phyloP scores from a whole-genome alignment of 148 eudicot genomes.

The Camellia lanceoleosa region DNA sequence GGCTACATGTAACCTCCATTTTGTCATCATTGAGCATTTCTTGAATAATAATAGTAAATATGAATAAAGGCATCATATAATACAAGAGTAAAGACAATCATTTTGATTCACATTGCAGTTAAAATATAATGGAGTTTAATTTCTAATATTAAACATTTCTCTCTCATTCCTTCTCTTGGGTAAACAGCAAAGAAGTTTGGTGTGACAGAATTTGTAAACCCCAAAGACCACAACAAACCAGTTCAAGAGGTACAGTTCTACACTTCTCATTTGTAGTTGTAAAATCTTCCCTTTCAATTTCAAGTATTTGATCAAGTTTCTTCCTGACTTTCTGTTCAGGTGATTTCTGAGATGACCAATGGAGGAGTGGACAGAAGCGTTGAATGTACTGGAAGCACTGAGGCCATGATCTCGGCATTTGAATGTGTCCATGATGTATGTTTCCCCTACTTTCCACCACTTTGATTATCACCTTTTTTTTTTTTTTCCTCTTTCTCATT shows the following conservation, averaged over 20 bases:
- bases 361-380: conserved; percentile 73
- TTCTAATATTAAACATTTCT: too few relatives aligned
- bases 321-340: conserved; percentile 21
- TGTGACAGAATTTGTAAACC: conserved; percentile 71
- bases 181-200: conserved; percentile 68
- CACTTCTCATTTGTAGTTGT: background rate
- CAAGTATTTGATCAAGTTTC: background rate
- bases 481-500: too few relatives aligned
- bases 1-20: too few relatives aligned
- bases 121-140: too few relatives aligned
- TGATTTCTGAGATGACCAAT: conserved; percentile 62
- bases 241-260: conserved; percentile 48
- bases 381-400: conserved; percentile 65
- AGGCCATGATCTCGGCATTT: conserved; percentile 82
- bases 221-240: conserved; percentile 59
- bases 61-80: too few relatives aligned
- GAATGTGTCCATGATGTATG: conserved; percentile 89
- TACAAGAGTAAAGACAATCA: background rate
- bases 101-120: too few relatives aligned
- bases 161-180: too few relatives aligned
- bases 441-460: background rate
- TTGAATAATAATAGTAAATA: too few relatives aligned
- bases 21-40: too few relatives aligned
- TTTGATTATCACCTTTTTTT: background rate
- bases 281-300: background rate